phyloP scores from a whole-genome alignment of 768 basidiomycete genomes.

The Rhizopogon roseolus region DNA sequence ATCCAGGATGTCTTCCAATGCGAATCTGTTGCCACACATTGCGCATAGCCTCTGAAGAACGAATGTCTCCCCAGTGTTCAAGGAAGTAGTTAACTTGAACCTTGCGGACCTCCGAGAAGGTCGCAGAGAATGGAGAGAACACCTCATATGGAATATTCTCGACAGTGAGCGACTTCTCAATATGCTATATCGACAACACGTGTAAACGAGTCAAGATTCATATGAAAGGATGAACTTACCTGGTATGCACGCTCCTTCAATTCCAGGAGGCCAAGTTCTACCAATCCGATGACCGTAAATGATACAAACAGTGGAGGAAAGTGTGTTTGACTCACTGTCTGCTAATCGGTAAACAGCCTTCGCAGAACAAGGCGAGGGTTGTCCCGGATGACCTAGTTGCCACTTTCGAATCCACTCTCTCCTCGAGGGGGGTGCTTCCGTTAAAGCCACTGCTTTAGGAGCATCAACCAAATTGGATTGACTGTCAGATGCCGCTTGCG shows the following conservation, averaged over 20 bases:
- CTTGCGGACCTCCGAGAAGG: slow-evolving; percentile 78
- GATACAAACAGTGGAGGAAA: background rate
- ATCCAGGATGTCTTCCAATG: slow-evolving; percentile 78
- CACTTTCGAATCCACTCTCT: slow-evolving; percentile 74
- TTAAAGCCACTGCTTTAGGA: slow-evolving; percentile 5
- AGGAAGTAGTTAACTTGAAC: slow-evolving; percentile 79
- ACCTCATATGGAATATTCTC: slow-evolving; percentile 84
- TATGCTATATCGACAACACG: slow-evolving; percentile 45
- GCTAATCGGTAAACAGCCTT: slow-evolving; percentile 83
- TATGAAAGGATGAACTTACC: slow-evolving; percentile 14
- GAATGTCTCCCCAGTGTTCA: slow-evolving; percentile 78
- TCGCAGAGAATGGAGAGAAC: slow-evolving; percentile 80
- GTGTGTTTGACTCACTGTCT: slow-evolving; percentile 54
- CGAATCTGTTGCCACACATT: slow-evolving; percentile 84
- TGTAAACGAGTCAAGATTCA: background rate
- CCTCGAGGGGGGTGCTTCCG: slow-evolving; percentile 32
- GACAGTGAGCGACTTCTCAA: slow-evolving; percentile 67
- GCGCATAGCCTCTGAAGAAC: slow-evolving; percentile 77
- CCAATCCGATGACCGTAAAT: background rate
- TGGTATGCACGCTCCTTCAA: slow-evolving; percentile 70
- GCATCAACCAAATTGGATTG: slow-evolving; percentile 27
- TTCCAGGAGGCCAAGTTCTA: slow-evolving; percentile 69
- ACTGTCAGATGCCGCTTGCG: slow-evolving; percentile 28
- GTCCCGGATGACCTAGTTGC: slow-evolving; percentile 53
- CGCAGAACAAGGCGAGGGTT: slow-evolving; percentile 73